Conservation (phyloP, 176 grass and related monocot species). For the Elaeis guineensis region DNA sequence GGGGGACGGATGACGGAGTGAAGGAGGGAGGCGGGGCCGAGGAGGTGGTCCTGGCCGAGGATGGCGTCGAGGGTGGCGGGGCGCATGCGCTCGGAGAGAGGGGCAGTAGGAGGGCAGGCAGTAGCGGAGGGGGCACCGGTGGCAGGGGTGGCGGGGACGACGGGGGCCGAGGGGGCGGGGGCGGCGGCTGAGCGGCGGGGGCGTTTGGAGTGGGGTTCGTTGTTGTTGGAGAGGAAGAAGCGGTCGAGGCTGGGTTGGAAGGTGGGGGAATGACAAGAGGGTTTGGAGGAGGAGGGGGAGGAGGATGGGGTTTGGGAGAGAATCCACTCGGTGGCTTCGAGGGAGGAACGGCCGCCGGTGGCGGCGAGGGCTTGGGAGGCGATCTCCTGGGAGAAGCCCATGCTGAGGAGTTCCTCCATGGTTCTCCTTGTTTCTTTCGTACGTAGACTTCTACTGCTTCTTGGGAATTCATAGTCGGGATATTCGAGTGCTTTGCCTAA, state of each 20-base stretch:
- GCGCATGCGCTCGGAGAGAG: conserved; percentile 36
- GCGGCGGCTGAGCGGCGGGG: background rate
- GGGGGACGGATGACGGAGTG: conserved; percentile 3
- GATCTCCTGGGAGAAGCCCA: conserved; percentile 37
- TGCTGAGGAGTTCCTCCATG: conserved; percentile 43
- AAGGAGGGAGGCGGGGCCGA: conserved; percentile 26
- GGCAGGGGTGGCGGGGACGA: conserved; percentile 1
- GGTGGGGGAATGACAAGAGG: conserved; percentile 2
- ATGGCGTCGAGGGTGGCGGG: conserved; percentile 23
- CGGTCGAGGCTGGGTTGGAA: conserved; percentile 12
- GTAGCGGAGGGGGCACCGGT: background rate
- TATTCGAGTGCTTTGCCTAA: too few relatives aligned
- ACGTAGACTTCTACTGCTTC: too few relatives aligned
- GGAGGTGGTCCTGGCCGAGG: conserved; percentile 37
- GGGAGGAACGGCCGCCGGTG: conserved; percentile 23
- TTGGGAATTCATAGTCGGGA: too few relatives aligned
- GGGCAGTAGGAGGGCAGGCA: conserved; percentile 6
- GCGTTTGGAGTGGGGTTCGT: too few relatives aligned
- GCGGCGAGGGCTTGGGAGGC: conserved; percentile 31
- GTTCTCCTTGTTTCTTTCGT: too few relatives aligned
- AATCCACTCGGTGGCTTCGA: conserved; percentile 31
- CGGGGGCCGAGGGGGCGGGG: conserved; percentile 9
- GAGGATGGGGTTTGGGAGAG: conserved; percentile 20
- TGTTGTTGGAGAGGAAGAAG: background rate
- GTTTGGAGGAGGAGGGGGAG: background rate